phyloP scores from a whole-genome alignment of 257 asterid genomes.

The Striga asiatica region DNA sequence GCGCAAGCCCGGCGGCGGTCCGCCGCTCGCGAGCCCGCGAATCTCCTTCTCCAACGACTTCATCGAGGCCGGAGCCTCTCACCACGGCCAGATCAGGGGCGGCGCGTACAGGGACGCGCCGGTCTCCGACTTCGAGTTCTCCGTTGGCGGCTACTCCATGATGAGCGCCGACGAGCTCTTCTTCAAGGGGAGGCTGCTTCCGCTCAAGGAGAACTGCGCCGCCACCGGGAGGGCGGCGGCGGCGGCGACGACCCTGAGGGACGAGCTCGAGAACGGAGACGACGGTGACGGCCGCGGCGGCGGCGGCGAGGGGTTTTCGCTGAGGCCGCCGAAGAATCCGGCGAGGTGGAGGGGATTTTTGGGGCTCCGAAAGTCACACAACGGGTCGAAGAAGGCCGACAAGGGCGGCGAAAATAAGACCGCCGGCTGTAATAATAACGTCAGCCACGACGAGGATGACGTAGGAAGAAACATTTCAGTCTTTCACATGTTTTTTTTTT shows the following conservation, averaged over 20 bases:
- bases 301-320: constrained; percentile 17
- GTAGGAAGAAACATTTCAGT: no score
- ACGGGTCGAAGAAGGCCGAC: constrained; percentile 59
- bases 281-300: constrained; percentile 16
- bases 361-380: constrained; percentile 62
- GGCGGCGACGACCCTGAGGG: constrained; percentile 48
- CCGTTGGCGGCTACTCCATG: constrained; percentile 60
- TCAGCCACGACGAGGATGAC: constrained; percentile 14
- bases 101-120: constrained; percentile 58
- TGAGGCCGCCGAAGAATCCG: constrained; percentile 70
- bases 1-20: no score
- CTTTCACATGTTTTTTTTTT: no score
- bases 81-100: constrained; percentile 5
- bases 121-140: constrained; percentile 81
- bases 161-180: constrained; percentile 82
- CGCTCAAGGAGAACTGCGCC: constrained; percentile 39
- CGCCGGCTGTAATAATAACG: background rate
- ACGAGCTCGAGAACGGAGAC: constrained; percentile 50
- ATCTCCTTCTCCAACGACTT: constrained; percentile 92
- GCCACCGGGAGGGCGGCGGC: constrained; percentile 7
- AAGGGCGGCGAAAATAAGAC: constrained; percentile 26
- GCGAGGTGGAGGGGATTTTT: constrained; percentile 72
- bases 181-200: constrained; percentile 63
- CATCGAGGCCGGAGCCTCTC: constrained; percentile 15
- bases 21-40: constrained; percentile 54